These are phyloP conservation scores for Amphichorda felina DNA, from an alignment of 2,329 filamentous ascomycete genomes.

Conservation along the genomic window DNA sequence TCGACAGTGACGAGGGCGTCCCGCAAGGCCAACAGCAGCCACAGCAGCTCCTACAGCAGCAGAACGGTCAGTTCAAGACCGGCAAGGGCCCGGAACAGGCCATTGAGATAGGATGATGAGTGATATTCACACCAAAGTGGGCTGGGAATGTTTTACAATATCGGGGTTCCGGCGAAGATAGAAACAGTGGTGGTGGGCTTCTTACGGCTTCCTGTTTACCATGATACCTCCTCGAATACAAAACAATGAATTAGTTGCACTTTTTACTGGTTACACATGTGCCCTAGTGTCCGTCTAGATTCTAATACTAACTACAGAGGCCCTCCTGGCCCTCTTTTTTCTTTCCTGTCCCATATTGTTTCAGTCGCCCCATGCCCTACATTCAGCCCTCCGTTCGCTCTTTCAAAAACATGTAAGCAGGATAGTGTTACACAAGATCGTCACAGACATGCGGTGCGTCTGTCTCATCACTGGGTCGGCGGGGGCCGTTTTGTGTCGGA, in stretches of 20 bases:
- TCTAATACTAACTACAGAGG: too few species aligned
- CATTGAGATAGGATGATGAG: background rate
- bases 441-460: too few species aligned
- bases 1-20: constrained; percentile 2
- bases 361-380: too few species aligned
- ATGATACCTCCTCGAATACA: constrained; percentile 1
- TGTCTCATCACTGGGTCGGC: too few species aligned
- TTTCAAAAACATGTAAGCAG: too few species aligned
- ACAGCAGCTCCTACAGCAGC: background rate
- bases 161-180: background rate
- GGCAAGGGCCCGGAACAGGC: background rate
- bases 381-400: too few species aligned
- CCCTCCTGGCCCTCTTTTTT: too few species aligned
- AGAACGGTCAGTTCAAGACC: background rate
- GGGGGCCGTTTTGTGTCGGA: too few species aligned
- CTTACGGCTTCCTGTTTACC: background rate
- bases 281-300: too few species aligned
- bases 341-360: too few species aligned
- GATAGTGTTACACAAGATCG: too few species aligned
- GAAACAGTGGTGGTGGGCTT: background rate
- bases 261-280: background rate
- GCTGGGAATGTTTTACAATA: background rate
- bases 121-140: background rate
- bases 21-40: background rate
- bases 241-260: background rate